A percentile compares a stretch with the other conserved stretches of the same genome.
These are phyloP conservation scores for Xylaria sp. DNA, from an alignment of 2,329 filamentous ascomycete species.

Conservation along the genomic window DNA sequence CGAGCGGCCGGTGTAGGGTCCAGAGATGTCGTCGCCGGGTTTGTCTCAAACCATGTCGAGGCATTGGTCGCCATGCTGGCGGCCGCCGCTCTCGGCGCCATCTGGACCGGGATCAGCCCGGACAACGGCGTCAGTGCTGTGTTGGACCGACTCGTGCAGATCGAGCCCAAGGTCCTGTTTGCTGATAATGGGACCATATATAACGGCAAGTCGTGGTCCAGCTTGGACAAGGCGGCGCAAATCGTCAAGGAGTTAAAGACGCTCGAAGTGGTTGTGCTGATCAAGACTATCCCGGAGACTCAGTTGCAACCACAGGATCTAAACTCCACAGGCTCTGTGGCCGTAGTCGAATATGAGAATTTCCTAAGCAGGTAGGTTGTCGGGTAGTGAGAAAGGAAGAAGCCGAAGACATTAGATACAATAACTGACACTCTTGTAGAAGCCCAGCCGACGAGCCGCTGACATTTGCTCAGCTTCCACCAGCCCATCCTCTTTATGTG, in stretches of 20 bases:
- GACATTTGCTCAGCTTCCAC: conserved; percentile 78
- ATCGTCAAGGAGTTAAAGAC: conserved; percentile 74
- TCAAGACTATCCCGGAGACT: conserved; percentile 68
- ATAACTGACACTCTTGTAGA: conserved; percentile 41
- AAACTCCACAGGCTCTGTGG: conserved; percentile 52
- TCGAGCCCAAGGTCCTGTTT: conserved; percentile 83
- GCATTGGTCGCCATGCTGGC: conserved; percentile 89
- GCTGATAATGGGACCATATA: conserved; percentile 82
- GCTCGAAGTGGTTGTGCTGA: conserved; percentile 76
- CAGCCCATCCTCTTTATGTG: conserved; percentile 92
- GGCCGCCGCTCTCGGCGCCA: conserved; percentile 80
- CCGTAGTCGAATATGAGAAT: conserved; percentile 57
- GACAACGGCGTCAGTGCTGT: conserved; percentile 94
- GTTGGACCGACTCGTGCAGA: conserved; percentile 85
- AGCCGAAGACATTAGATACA: background rate
- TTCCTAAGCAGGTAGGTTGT: conserved; percentile 54
- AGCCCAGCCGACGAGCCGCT: conserved; percentile 58
- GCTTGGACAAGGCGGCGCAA: conserved; percentile 79
- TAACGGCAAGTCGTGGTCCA: conserved; percentile 90
- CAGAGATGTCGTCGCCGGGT: conserved; percentile 71
- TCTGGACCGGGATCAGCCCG: conserved; percentile 94
- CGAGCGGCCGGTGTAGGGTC: conserved; percentile 69
- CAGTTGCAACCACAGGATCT: conserved; percentile 57
- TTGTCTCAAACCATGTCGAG: conserved; percentile 89
- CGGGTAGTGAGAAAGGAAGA: background rate